Evolutionary conservation across 345 rosid genomes (phyloP).

Genomic region (Pugionium cornutum): DNA sequence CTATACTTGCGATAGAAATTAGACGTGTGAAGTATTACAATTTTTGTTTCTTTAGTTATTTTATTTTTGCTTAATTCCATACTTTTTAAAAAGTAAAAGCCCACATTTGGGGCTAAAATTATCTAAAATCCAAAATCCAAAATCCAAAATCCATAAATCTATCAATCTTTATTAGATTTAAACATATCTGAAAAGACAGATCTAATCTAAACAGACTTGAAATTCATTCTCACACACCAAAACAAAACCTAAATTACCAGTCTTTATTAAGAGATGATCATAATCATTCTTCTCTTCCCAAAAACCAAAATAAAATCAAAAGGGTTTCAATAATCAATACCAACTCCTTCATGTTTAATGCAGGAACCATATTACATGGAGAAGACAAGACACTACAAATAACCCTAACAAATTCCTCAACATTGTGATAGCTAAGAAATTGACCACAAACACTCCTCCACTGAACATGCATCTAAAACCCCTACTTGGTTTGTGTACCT

Average conservation of each 20-base stretch:
- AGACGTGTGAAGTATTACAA: neutral
- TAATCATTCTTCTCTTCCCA: slow-evolving; percentile 2
- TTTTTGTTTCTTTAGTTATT: neutral
- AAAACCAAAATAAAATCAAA: neutral
- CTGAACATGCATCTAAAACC: slow-evolving; percentile 18
- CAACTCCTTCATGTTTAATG: too few species aligned
- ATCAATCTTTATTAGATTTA: slow-evolving; percentile 28
- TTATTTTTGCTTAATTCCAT: neutral
- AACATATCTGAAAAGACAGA: neutral
- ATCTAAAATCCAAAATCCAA: too few species aligned
- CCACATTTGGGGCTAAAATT: neutral
- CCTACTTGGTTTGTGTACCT: slow-evolving; percentile 32
- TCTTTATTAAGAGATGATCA: slow-evolving; percentile 19
- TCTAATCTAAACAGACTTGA: neutral
- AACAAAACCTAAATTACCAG: slow-evolving; percentile 7
- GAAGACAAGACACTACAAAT: neutral
- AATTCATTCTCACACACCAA: slow-evolving; percentile 21
- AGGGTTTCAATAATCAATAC: neutral
- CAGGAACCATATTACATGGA: too few species aligned
- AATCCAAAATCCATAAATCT: neutral
- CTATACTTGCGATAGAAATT: neutral
- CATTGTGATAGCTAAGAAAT: slow-evolving; percentile 12
- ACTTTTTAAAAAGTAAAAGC: neutral
- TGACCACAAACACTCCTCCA: slow-evolving; percentile 27
- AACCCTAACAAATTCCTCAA: slow-evolving; percentile 1